Percentiles rank a stretch among this genome's conserved stretches.
phyloP scores from a whole-genome alignment of 148 eudicot species.

The Amaranthus cruentus region DNA sequence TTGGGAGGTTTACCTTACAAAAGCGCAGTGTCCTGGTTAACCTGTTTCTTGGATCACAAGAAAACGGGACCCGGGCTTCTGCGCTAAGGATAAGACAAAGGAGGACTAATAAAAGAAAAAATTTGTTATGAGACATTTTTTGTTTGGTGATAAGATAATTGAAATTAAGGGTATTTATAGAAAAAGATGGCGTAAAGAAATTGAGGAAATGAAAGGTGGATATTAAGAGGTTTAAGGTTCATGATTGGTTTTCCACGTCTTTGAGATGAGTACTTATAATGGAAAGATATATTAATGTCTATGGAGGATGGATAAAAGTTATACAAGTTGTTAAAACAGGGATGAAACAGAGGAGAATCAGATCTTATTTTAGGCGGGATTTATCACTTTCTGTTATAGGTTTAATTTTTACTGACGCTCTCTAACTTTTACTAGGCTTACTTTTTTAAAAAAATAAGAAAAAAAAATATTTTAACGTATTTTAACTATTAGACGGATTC shows the following conservation, averaged over 20 bases:
- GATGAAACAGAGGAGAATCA: neutral
- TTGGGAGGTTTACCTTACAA: constrained; percentile 48
- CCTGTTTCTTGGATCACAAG: constrained; percentile 60
- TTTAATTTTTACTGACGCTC: too few relatives aligned
- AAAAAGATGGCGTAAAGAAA: constrained; percentile 28
- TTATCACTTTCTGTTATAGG: too few relatives aligned
- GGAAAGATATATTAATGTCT: neutral
- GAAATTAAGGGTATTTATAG: constrained; percentile 26
- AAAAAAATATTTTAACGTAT: neutral
- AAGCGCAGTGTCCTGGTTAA: constrained; percentile 46
- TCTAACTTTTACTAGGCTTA: too few relatives aligned
- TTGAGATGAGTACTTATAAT: constrained; percentile 6
- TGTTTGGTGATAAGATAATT: neutral
- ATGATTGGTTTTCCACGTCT: constrained; percentile 45
- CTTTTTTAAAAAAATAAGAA: neutral
- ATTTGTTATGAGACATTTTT: neutral
- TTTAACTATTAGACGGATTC: too few relatives aligned
- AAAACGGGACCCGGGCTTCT: constrained; percentile 52
- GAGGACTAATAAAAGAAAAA: constrained; percentile 6
- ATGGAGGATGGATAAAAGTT: neutral
- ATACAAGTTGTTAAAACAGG: constrained; percentile 12
- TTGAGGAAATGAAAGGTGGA: constrained; percentile 12
- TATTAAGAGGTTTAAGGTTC: neutral
- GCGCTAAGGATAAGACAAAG: neutral
- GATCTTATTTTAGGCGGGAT: neutral